Evolutionary conservation across 1,284 basidiomycete genomes (phyloP), one percentile per base, ranked within the genome.

Genomic region (Agroathelia rolfsii): DNA sequence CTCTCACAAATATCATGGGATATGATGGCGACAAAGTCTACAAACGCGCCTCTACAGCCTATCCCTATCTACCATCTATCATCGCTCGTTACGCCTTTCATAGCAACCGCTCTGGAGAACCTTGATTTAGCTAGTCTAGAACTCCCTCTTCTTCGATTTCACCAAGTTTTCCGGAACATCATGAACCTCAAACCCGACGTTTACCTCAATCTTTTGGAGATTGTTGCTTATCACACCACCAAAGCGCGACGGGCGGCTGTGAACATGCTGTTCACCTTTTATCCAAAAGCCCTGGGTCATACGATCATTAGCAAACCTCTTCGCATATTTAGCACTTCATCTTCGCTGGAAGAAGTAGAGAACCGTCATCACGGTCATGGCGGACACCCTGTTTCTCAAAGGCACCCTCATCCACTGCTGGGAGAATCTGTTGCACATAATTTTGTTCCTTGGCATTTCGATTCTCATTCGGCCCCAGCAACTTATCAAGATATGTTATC

Each of bases 281-380:
- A 76, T 73, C 76, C 81, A 1, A 63, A 64, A 30, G 61, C 72
- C 2, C 49, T 77, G 17, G 84, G 85, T 0, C 85, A 87, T 52
- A 57, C 72, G 27, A 52, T 64, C 14, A 52, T 80, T 40, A 72
- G 64, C 43, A 62, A 59, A 41, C 58, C 73, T 1, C 59, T 76
- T 19, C 60, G 60, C n/a, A 38, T 52, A n/a, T 42, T 61, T 20
- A 52, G 39, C 27, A 24, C 38, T 14, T 13, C 9, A 31, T 18
- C 30, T 32, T 24, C 32, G 14, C 36, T 37, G 24, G 30, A 16
- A 10, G n/a, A 21, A 17, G 25, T 36, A 28, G 12, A n/a, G 15
- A 18, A 32, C 24, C 8, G 28, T 23, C 17, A 38, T 27, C 41
- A 45, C 5, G 39, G 47, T n/a, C n/a, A n/a, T n/a, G n/a, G n/a